A percentile compares a stretch with the other conserved stretches of the same genome.
phyloP scores from a whole-genome alignment of 2,329 filamentous ascomycete genomes.

The Truncatella angustata region DNA sequence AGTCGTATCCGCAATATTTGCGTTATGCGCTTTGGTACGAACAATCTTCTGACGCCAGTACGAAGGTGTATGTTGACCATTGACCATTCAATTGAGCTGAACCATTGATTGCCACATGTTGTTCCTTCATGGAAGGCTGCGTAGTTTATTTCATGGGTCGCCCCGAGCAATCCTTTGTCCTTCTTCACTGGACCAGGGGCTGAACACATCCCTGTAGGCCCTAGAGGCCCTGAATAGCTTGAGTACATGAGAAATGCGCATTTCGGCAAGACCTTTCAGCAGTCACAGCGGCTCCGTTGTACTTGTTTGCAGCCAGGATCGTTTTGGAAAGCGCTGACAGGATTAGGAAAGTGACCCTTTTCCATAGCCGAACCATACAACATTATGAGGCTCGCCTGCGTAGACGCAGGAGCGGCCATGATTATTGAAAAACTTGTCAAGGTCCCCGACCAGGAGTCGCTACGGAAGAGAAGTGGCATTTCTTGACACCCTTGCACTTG shows the following conservation, averaged over 20 bases:
- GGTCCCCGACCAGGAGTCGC: too few relatives aligned
- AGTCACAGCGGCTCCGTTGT: not conserved
- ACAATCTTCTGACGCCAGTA: not conserved
- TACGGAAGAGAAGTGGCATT: not conserved
- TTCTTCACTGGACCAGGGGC: constrained; percentile 1
- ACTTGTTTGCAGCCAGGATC: not conserved
- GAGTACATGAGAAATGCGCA: not conserved
- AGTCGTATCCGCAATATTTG: not conserved
- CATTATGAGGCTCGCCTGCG: too few relatives aligned
- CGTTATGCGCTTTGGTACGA: not conserved
- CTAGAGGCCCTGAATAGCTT: constrained; percentile 1
- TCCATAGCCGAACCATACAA: too few relatives aligned
- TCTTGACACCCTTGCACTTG: not conserved
- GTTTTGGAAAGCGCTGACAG: not conserved
- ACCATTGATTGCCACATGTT: not conserved
- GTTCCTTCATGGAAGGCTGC: not conserved
- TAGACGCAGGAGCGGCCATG: too few relatives aligned
- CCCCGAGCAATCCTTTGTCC: not conserved
- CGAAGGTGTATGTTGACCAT: not conserved
- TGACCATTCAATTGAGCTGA: not conserved
- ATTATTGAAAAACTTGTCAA: too few relatives aligned
- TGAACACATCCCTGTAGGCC: not conserved
- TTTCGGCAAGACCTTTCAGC: not conserved
- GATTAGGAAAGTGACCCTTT: not conserved
- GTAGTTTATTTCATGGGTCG: constrained; percentile 12